Evolutionary conservation across 805 yeast genomes (phyloP), one percentile per base, ranked within the genome.

Genomic region (Saccharomycopsis schoenii): DNA sequence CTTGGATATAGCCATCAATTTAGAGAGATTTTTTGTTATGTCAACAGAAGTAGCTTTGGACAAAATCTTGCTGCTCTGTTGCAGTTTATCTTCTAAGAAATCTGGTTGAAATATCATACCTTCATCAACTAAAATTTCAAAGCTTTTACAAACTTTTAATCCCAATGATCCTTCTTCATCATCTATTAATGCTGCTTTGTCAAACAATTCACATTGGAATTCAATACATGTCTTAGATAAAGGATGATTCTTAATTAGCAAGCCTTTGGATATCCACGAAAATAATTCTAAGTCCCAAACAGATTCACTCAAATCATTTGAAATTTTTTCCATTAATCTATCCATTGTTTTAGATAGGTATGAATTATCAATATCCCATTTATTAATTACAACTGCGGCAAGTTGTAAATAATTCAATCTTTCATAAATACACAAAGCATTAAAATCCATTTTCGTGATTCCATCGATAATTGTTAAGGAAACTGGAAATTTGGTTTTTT

Each of bases 251-350:
- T 80, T 83, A 70, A 89, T 68, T 0, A 88, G 68, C 57, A 88
- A 74, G 0, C 88, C 92, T 70, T 89, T 91, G 21, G 84, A 73
- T 6, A 85, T 71, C 97, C 97, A 91, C 1, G 85, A 74, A 11
- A 77, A 70, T 0, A 79, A 68, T 69, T 89, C 96, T 50, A 88
- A 56, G 19, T 55, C 43, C 24, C 41, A 40, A 12, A 17, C 3
- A 25, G 39, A 24, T 2, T 10, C 19, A 3, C 4, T 15, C 12
- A 59, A 29, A 43, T 36, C 17, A 11, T 15, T 11, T n/a, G 55
- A 21, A 25, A 54, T 52, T 34, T 19, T 54, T 29, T 1, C 34
- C 21, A 14, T n/a, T n/a, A 59, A 47, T n/a, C 14, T 34, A 41
- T 19, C 17, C 5, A 54, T 37, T 15, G 43, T 24, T 4, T 36